Evolutionary conservation across 73 alveolate genomes (phyloP).

Genomic region (Paramecium sexaurelia): DNA sequence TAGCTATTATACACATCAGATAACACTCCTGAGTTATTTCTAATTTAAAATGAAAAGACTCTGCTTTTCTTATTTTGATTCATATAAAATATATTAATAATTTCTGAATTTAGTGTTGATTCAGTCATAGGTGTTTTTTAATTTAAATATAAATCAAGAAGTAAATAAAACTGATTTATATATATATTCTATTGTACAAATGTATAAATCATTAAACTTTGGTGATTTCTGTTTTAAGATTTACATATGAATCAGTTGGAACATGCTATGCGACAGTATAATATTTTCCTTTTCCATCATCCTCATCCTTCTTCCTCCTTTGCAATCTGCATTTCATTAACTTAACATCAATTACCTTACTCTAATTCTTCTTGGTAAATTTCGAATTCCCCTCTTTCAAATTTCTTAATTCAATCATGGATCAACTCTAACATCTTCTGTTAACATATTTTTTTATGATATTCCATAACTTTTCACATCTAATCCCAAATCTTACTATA

Average conservation of each 20-base stretch:
- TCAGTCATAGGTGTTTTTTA: too few species aligned
- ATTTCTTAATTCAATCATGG: slow-evolving; percentile 89
- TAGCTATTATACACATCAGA: background rate
- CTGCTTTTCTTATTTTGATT: background rate
- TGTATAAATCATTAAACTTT: slow-evolving; percentile 27
- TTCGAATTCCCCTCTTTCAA: slow-evolving; percentile 94
- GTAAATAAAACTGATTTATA: background rate
- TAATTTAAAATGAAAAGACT: background rate
- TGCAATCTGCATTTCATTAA: slow-evolving; percentile 52
- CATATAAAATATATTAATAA: background rate
- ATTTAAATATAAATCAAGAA: background rate
- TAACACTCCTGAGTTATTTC: background rate
- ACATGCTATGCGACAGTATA: slow-evolving; percentile 92
- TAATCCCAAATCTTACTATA: slow-evolving; percentile 77
- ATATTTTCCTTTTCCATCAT: slow-evolving; percentile 87
- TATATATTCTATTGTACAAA: background rate
- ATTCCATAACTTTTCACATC: background rate
- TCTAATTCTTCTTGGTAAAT: slow-evolving; percentile 95
- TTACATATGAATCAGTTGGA: slow-evolving; percentile 85
- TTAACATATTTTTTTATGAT: slow-evolving; percentile 86
- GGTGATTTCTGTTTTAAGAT: slow-evolving; percentile 87
- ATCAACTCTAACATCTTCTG: slow-evolving; percentile 96
- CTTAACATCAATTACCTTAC: slow-evolving; percentile 43
- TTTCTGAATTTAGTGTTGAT: too few species aligned
- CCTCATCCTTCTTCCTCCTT: slow-evolving; percentile 94